Evolutionary conservation across 1,139 yeast species (phyloP).

Genomic region (Pichia sp.): DNA sequence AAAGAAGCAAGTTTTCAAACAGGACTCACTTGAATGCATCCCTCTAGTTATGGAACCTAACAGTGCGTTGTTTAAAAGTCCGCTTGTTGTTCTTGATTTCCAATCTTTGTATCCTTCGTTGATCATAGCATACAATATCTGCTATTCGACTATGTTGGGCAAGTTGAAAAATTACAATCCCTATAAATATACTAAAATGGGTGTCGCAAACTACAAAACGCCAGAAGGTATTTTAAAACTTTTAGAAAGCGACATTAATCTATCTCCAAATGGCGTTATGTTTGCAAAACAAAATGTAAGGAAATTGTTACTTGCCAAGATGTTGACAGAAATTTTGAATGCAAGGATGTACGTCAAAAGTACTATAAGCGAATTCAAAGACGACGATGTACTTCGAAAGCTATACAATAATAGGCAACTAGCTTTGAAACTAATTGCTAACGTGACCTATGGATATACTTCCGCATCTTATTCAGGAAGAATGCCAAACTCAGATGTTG

Average conservation of each 20-base stretch:
- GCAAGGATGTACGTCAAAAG: conserved; percentile 74
- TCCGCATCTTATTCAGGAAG: conserved; percentile 94
- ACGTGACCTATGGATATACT: conserved; percentile 93
- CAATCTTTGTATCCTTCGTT: conserved; percentile 92
- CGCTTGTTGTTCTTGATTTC: conserved; percentile 83
- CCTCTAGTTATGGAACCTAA: conserved; percentile 93
- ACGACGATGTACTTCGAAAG: conserved; percentile 44
- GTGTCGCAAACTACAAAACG: conserved; percentile 46
- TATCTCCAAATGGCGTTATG: conserved; percentile 85
- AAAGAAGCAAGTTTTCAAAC: conserved; percentile 73
- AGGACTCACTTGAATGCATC: conserved; percentile 80
- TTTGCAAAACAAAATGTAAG: conserved; percentile 65
- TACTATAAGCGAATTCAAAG: conserved; percentile 54
- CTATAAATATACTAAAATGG: conserved; percentile 46
- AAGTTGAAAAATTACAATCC: conserved; percentile 51
- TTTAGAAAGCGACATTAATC: conserved; percentile 48
- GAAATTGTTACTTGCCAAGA: conserved; percentile 70
- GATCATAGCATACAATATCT: conserved; percentile 85
- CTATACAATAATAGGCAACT: conserved; percentile 73
- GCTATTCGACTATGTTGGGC: conserved; percentile 85
- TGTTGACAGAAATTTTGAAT: conserved; percentile 78
- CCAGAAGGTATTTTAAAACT: conserved; percentile 55
- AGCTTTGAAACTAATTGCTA: conserved; percentile 85
- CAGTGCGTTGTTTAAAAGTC: conserved; percentile 80
- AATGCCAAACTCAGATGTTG: conserved; percentile 94